Base-by-base conservation (phyloP, 1,284 basidiomycete genomes). In the Marasmius fiardii region DNA sequence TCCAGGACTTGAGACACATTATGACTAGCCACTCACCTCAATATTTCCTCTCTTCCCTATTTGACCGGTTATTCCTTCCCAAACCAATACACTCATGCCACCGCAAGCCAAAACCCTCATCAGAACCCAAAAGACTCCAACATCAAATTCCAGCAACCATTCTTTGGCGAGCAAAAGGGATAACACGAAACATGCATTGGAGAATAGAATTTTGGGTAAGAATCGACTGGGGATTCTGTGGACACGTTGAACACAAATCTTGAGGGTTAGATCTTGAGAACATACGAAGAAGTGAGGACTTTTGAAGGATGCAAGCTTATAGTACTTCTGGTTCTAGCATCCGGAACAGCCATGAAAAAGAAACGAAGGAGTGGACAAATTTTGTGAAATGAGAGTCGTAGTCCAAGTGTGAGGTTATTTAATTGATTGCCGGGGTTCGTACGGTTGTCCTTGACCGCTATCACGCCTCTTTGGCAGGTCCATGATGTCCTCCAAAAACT, bases 101-200 rank as follows among this genome's bases (percentile, higher is more conserved):
- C 81, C 85, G 61, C 82, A 82, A 3, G 84, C 85, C 52, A 90
- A 72, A 43, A 88, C 76, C 58, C 88, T 73, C 71, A 89, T 84
- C 28, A 86, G 74, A 20, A 88, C 74, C 89, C 88, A 90, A 65
- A 89, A 86, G 5, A 86, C 79, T 11, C 85, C 85, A 20, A 85
- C 77, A 68, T 88, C 83, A 49, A 78, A 77, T 21, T 79, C 74
- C 48, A 90, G 70, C 2, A 89, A 67, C 72, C 81, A 82, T 62
- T 85, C 84, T 68, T 86, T 88, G 41, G 79, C 76, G 2, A 80
- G 77, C 67, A 83, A 79, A 43, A 88, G 69, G 8, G 83, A 76
- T n/a, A 82, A 67, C 28, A 85, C 85, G 54, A 86, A 81, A 50
- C 86, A 68, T 31, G 81, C 68, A 68, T 88, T 83, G 0, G 82